Conservation (phyloP, 257 asterid species). For the Jaltomata sinuosa region DNA sequence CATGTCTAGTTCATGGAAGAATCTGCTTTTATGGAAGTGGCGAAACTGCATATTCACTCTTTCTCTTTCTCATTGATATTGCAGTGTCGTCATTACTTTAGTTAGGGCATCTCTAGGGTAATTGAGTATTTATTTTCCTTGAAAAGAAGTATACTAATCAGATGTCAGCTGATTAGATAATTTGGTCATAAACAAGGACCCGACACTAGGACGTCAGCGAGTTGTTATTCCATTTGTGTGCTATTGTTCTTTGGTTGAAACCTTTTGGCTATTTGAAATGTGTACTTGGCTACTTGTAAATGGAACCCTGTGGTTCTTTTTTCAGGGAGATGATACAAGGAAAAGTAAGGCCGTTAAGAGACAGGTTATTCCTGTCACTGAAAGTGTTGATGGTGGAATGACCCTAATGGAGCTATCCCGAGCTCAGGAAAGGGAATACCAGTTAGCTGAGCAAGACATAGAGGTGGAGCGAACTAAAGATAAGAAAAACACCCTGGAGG, state of each 20-base stretch:
- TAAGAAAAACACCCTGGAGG: slow-evolving; percentile 86
- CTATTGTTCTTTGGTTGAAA: not conserved
- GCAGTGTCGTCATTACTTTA: not conserved
- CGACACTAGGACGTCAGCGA: not conserved
- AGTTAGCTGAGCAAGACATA: slow-evolving; percentile 68
- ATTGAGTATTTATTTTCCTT: not conserved
- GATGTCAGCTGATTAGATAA: not conserved
- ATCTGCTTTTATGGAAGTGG: not conserved
- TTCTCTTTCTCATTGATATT: not conserved
- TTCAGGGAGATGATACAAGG: slow-evolving; percentile 61
- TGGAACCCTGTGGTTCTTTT: not conserved
- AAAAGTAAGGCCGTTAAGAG: slow-evolving; percentile 53
- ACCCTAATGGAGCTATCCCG: slow-evolving; percentile 41
- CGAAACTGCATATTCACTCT: not conserved
- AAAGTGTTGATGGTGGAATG: slow-evolving; percentile 59
- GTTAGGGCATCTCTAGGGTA: not conserved
- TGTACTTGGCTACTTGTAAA: not conserved
- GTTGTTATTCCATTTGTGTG: not conserved
- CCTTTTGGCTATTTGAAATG: not conserved
- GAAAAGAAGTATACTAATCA: not conserved
- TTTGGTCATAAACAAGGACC: not conserved
- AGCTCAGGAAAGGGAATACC: slow-evolving; percentile 66
- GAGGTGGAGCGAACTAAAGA: slow-evolving; percentile 93
- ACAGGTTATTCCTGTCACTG: slow-evolving; percentile 53
- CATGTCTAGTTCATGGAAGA: not conserved